Base-by-base conservation (phyloP, 1,284 basidiomycete genomes). In the Trametes hirsuta region DNA sequence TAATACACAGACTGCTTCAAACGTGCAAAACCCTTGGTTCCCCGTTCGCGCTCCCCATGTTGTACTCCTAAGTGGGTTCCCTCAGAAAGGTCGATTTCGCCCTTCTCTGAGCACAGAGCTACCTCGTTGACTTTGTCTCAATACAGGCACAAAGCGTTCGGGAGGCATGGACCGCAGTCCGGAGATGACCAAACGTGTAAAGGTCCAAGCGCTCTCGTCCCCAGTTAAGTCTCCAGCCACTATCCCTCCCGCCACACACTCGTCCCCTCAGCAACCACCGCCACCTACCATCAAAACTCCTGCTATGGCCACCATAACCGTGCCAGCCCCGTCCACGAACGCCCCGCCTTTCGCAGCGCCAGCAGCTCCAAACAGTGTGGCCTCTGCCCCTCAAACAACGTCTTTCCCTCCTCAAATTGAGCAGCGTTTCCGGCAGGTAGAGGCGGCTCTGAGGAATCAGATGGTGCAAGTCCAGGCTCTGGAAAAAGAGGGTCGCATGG, bases 1-100 rank as follows among this genome's bases (percentile, higher is more conserved):
- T n/a, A 21, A 6, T n/a, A 12, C 10, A 1, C 36, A 83, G 82
- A 71, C 77, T 53, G 75, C 78, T 21, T 65, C 74, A 44, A 67
- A 74, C 8, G 57, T 69, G 14, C 79, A 81, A 40, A 68, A 70
- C 0, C 82, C 86, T 3, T 90, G 86, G 84, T 90, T 89, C 66
- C 62, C 72, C 35, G 78, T 84, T 6, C 77, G 75, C 15, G 57
- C 78, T 2, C 71, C 75, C 0, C 83, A 88, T 67, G 64, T 70
- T 6, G 61, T 88, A 9, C 73, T 79, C 18, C 71, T 90, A 0
- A 75, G 79, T 22, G 80, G 85, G 9, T 83, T 84, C 59, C 74
- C 82, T 9, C 76, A 74, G 59, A 85, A 83, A 74, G 71, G 64
- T 61, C 24, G 5, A n/a, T 6, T 24, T 37, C 9, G 6, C 5